Conservation (phyloP, 306 rosid species). For the Malus domestica region DNA sequence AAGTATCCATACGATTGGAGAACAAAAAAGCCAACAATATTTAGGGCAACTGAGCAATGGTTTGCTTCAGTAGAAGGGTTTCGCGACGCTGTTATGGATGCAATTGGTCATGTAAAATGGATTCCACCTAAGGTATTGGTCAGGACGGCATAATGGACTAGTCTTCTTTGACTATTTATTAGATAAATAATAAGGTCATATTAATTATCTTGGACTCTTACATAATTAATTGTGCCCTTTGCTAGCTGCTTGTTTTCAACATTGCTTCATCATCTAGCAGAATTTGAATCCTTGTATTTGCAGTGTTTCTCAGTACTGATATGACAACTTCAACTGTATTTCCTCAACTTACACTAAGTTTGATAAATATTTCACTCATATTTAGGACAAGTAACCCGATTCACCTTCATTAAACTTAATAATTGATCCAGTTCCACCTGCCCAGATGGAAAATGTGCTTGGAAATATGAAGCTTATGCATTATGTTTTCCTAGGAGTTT, state of each 20-base stretch:
- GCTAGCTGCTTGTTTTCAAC: neutral
- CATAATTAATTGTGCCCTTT: neutral
- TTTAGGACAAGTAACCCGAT: neutral
- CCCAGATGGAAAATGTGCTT: neutral
- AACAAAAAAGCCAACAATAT: constrained; percentile 90
- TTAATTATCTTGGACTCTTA: neutral
- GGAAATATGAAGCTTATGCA: neutral
- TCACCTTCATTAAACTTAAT: neutral
- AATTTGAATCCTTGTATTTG: neutral
- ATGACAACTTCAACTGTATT: neutral
- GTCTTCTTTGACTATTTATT: neutral
- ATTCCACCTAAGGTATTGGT: constrained; percentile 81
- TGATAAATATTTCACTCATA: neutral
- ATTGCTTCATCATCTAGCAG: neutral
- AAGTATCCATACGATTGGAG: constrained; percentile 99
- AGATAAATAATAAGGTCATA: neutral
- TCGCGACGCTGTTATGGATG: constrained; percentile 70
- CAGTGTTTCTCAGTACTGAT: neutral
- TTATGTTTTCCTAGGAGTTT: neutral
- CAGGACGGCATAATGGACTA: neutral
- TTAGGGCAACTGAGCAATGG: constrained; percentile 99
- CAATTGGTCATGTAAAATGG: constrained; percentile 83
- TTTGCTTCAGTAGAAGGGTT: constrained; percentile 99
- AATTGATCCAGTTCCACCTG: neutral
- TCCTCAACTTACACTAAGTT: neutral